phyloP scores from a whole-genome alignment of 2,329 filamentous ascomycete species.

The Sclerotinia spermophila region DNA sequence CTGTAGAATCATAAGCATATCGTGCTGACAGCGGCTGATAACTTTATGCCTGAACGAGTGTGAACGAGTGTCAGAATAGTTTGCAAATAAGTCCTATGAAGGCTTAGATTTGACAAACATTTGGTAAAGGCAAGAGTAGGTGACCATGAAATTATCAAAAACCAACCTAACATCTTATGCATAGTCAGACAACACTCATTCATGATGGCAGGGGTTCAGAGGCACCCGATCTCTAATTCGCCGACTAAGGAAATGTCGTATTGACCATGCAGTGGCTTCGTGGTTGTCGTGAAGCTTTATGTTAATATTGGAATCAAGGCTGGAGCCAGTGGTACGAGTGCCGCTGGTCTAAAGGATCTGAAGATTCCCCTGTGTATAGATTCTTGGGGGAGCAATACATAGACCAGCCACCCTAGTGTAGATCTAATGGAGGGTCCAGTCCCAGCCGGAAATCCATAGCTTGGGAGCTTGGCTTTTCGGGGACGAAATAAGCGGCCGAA shows the following conservation, averaged over 20 bases:
- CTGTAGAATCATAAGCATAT: background rate
- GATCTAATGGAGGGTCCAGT: constrained; percentile 15
- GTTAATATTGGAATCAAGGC: constrained; percentile 12
- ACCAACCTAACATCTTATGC: constrained; percentile 15
- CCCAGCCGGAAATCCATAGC: background rate
- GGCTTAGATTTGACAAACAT: constrained; percentile 12
- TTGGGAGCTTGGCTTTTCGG: background rate
- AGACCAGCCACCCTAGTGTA: constrained; percentile 13
- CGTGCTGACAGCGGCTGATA: background rate
- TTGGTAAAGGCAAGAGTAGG: constrained; percentile 12
- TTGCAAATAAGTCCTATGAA: background rate
- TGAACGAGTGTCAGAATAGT: background rate
- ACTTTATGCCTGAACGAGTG: background rate
- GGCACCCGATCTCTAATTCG: constrained; percentile 10
- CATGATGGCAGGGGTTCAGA: background rate
- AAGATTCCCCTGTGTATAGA: constrained; percentile 2
- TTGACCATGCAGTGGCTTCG: constrained; percentile 18
- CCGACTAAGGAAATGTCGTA: constrained; percentile 19
- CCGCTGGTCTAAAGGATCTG: background rate
- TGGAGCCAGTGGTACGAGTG: constrained; percentile 1
- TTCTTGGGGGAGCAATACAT: background rate
- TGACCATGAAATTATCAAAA: background rate
- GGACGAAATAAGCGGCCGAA: too few species aligned
- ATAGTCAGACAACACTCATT: constrained; percentile 9
- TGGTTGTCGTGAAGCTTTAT: constrained; percentile 10